phyloP scores from a whole-genome alignment of 176 grass and related monocot species.

The Aegilops tauschii region DNA sequence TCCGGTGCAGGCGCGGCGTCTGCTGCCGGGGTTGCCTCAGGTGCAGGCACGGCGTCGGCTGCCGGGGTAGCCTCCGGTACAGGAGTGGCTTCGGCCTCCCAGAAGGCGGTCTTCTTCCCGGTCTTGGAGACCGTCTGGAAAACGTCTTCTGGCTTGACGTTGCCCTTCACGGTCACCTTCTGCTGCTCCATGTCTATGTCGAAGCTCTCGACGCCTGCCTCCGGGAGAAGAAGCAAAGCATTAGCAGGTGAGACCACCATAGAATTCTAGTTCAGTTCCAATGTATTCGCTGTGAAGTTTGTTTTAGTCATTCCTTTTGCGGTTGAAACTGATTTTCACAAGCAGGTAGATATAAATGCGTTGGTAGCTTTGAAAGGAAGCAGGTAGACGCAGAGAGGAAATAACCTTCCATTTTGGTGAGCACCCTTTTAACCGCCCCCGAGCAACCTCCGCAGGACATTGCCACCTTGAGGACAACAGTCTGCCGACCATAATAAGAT shows the following conservation, averaged over 20 bases:
- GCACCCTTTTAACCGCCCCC: constrained; percentile 68
- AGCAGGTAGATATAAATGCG: background rate
- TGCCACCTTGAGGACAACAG: constrained; percentile 78
- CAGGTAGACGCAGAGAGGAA: background rate
- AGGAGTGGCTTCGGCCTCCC: constrained; percentile 38
- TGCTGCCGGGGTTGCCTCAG: background rate
- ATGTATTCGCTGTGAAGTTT: background rate
- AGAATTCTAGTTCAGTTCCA: background rate
- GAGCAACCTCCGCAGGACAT: constrained; percentile 86
- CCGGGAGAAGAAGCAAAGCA: background rate
- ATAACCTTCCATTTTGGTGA: constrained; percentile 85
- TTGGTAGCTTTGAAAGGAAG: background rate
- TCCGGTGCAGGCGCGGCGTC: background rate
- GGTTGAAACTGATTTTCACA: background rate
- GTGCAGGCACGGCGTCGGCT: background rate
- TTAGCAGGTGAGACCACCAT: background rate
- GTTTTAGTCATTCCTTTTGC: background rate
- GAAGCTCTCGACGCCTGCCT: constrained; percentile 74
- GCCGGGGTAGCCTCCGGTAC: background rate
- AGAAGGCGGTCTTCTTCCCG: constrained; percentile 79
- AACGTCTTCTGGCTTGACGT: constrained; percentile 70
- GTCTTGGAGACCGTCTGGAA: constrained; percentile 85
- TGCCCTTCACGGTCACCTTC: constrained; percentile 89
- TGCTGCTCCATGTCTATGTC: constrained; percentile 83
- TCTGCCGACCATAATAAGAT: constrained; percentile 34